phyloP scores from a whole-genome alignment of 2,329 filamentous ascomycete genomes.

The Microcera coccophila region DNA sequence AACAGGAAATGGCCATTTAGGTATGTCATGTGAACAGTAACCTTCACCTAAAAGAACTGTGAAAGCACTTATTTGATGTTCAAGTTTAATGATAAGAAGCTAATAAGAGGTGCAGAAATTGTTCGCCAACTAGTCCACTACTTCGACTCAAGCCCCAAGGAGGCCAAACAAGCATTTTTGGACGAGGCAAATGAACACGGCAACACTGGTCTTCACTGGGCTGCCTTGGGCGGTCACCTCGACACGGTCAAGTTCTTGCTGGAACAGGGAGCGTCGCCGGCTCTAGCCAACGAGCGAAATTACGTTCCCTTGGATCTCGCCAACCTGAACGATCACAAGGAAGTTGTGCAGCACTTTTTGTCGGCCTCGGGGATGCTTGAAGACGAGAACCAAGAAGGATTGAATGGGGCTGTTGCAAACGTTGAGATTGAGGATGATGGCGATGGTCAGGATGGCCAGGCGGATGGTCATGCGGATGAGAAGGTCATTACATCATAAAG shows the following conservation, averaged over 20 bases:
- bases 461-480: slow-evolving; percentile 17
- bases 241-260: slow-evolving; percentile 74
- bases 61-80: too few species aligned
- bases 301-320: slow-evolving; percentile 76
- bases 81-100: too few species aligned
- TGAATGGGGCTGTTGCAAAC: slow-evolving; percentile 37
- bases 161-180: slow-evolving; percentile 51
- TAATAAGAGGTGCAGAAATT: slow-evolving; percentile 34
- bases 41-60: too few species aligned
- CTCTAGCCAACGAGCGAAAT: slow-evolving; percentile 75
- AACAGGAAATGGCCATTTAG: slow-evolving; percentile 80
- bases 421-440: slow-evolving; percentile 37
- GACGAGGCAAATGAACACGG: slow-evolving; percentile 73
- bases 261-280: slow-evolving; percentile 70
- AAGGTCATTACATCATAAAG: slow-evolving; percentile 5
- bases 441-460: slow-evolving; percentile 22
- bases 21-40: too few species aligned
- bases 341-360: slow-evolving; percentile 60
- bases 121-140: slow-evolving; percentile 42
- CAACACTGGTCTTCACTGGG: slow-evolving; percentile 93
- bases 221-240: slow-evolving; percentile 82
- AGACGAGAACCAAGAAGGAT: slow-evolving; percentile 43
- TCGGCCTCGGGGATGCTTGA: slow-evolving; percentile 47
- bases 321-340: slow-evolving; percentile 63
- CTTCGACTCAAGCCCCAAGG: slow-evolving; percentile 38